A percentile compares a stretch with the other conserved stretches of the same genome.
Evolutionary conservation across 192 early-diverging fungal genomes (phyloP).

Genomic region (Backusella parvicylindrica): DNA sequence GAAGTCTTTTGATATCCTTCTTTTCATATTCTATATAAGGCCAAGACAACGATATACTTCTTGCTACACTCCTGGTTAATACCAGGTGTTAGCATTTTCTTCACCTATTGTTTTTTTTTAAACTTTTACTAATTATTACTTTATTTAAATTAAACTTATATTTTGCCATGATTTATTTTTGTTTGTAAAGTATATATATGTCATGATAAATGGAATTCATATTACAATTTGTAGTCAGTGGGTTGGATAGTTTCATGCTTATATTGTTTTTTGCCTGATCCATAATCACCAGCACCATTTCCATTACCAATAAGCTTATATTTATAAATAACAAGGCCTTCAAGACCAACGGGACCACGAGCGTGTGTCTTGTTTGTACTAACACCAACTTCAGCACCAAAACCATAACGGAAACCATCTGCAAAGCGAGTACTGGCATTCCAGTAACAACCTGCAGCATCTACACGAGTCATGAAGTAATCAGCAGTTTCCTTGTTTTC

Average conservation of each 20-base stretch:
- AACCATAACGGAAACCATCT: slow-evolving; percentile 98
- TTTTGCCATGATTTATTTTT: neutral
- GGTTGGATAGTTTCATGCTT: slow-evolving; percentile 62
- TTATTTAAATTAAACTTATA: too few species aligned
- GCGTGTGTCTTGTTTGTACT: slow-evolving; percentile 99
- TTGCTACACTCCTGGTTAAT: neutral
- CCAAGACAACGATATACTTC: too few species aligned
- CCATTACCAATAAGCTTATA: slow-evolving; percentile 90
- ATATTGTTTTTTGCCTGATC: slow-evolving; percentile 69
- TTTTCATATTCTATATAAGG: too few species aligned
- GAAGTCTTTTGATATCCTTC: too few species aligned
- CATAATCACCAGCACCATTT: slow-evolving; percentile 79
- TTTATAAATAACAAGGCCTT: slow-evolving; percentile 98
- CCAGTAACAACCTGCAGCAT: slow-evolving; percentile 98
- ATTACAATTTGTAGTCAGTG: slow-evolving; percentile 18
- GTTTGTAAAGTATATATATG: neutral
- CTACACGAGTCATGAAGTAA: slow-evolving; percentile 86
- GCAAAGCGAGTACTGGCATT: slow-evolving; percentile 96
- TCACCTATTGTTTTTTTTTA: too few species aligned
- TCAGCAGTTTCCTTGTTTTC: slow-evolving; percentile 68
- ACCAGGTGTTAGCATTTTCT: neutral
- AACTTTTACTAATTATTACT: neutral
- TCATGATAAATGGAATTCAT: neutral
- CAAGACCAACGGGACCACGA: slow-evolving; percentile 94
- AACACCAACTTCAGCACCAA: slow-evolving; percentile 97